Base-by-base conservation (phyloP, 148 eudicot genomes). In the Rhododendron mucronatum region DNA sequence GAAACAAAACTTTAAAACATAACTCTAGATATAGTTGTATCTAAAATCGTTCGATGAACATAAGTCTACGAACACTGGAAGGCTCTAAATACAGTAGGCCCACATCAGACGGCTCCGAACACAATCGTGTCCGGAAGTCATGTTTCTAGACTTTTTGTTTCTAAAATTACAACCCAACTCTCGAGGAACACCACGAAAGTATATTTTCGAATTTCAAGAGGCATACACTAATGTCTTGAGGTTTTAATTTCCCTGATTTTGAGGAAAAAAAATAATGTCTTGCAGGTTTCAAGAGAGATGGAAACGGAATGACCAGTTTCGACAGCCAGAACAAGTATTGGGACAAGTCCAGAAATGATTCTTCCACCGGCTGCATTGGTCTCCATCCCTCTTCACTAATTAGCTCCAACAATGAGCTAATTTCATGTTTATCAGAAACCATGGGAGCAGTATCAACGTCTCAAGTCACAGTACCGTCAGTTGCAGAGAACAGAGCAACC, bases 311-410 rank as follows among this genome's bases (percentile, higher is more conserved):
- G 48, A 41, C 55, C 47, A 79, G 59, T 26, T 48, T 48, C 50
- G 21, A 39, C 15, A 88, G 86, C 26, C 50, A n/a, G 82, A 87
- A 85, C 57, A 90, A 87, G 50, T 86, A 85, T 86, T 88, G 90
- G 90, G 89, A 89, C 84, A 82, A 87, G 86, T 73, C 88, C 82
- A 83, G 53, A 26, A 39, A 76, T 85, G 73, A 59, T 45, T 81
- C 76, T 77, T 73, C 12, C 85, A 63, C 0, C 84, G 3, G 3
- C 33, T 4, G 44, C 45, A 85, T 44, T 33, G 50, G 73, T 39
- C 26, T 82, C 21, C 12, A 23, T 44, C 77, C 53, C 6, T 37
- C 44, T 71, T 59, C 33, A 12, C 53, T 21, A 21, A 7, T 14
- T 45, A 20, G n/a, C 48, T 30, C 45, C 83, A 82, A 59, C 73